Percentiles rank a stretch among this genome's conserved stretches.
Evolutionary conservation across 345 rosid species (phyloP).

Genomic region (Carallia brachiata): DNA sequence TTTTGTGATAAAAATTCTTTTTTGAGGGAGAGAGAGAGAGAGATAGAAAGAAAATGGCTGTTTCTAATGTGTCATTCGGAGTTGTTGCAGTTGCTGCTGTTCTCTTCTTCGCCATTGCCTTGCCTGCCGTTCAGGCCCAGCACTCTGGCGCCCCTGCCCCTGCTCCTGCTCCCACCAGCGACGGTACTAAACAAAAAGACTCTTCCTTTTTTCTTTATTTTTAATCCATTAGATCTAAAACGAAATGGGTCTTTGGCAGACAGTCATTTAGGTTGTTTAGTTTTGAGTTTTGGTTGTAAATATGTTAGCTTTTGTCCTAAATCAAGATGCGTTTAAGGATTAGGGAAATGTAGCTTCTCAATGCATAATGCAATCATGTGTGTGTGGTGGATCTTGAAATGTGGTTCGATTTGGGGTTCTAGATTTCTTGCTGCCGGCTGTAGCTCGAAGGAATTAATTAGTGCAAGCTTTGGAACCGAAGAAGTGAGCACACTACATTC

Average conservation of each 20-base stretch:
- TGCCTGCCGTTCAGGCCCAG: constrained; percentile 61
- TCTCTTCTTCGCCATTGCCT: constrained; percentile 40
- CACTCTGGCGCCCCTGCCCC: constrained; percentile 52
- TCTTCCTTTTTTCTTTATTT: background rate
- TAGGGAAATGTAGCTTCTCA: no score
- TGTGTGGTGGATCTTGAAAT: no score
- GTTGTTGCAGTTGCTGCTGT: constrained; percentile 32
- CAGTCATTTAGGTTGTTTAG: no score
- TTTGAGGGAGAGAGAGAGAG: constrained; percentile 25
- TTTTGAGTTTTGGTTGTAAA: no score
- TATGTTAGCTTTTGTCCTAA: no score
- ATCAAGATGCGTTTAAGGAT: no score
- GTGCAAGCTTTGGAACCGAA: background rate
- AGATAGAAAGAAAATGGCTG: constrained; percentile 40
- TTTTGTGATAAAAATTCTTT: background rate
- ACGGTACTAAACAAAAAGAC: constrained; percentile 42
- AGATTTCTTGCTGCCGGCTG: background rate
- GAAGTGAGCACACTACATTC: background rate
- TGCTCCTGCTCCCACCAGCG: constrained; percentile 63
- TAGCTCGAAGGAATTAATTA: background rate
- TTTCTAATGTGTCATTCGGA: constrained; percentile 40
- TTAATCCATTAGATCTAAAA: background rate
- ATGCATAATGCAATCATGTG: no score
- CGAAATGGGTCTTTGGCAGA: background rate
- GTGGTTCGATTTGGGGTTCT: no score